A percentile compares a stretch with the other conserved stretches of the same genome.
Conservation (phyloP, 2,329 filamentous ascomycete species). For the Fusarium verticillioides region DNA sequence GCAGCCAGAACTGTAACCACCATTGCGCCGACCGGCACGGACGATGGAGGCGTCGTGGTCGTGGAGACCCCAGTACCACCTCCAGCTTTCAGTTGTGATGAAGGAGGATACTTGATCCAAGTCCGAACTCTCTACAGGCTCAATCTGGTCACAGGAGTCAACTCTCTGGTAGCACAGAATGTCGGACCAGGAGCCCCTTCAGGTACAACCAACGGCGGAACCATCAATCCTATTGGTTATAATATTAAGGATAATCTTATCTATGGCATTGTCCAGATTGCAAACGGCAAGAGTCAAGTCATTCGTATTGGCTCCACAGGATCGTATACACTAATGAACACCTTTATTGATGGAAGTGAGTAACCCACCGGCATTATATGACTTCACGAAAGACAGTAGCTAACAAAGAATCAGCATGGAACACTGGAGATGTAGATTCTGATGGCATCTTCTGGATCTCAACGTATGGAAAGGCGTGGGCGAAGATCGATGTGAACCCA, state of each 20-base stretch:
- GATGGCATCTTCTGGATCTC: slow-evolving; percentile 13
- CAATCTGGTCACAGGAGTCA: background rate
- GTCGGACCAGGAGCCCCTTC: background rate
- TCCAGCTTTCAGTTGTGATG: slow-evolving; percentile 15
- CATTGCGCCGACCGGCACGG: background rate
- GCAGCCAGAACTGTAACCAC: background rate
- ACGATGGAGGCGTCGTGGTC: background rate
- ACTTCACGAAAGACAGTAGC: background rate
- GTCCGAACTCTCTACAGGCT: slow-evolving; percentile 5
- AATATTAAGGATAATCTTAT: slow-evolving; percentile 11
- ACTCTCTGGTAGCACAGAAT: background rate
- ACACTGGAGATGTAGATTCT: slow-evolving; percentile 1
- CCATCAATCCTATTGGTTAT: slow-evolving; percentile 5
- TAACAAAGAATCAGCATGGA: background rate
- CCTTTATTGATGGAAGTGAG: background rate
- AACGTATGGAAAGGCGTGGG: background rate
- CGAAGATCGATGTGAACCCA: slow-evolving; percentile 9
- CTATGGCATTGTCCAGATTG: slow-evolving; percentile 14
- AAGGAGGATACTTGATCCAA: slow-evolving; percentile 23
- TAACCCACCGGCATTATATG: fast-evolving
- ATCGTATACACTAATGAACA: slow-evolving; percentile 11
- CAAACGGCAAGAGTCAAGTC: background rate
- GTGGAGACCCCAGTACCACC: slow-evolving; percentile 11
- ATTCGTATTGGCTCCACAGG: slow-evolving; percentile 7
- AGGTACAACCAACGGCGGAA: background rate